Evolutionary conservation across 2,329 filamentous ascomycete species (phyloP).

Genomic region (Stromatinia cepivora): DNA sequence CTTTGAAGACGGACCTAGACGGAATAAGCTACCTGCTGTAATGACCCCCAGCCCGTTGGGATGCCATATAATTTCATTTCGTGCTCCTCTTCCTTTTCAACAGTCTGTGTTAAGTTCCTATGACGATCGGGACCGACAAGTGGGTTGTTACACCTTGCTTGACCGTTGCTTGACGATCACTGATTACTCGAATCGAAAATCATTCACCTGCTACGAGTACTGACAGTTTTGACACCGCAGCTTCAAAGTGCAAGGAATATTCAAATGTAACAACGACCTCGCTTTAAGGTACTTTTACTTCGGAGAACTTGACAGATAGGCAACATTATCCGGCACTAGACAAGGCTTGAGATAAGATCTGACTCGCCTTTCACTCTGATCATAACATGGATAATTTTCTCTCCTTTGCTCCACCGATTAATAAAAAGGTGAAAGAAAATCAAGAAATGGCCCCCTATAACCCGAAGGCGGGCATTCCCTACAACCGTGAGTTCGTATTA

Average conservation of each 20-base stretch:
- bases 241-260: background rate
- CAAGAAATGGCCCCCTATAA: background rate
- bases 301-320: background rate
- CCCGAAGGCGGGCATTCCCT: background rate
- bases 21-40: background rate
- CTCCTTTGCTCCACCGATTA: background rate
- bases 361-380: background rate
- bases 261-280: background rate
- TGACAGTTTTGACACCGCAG: background rate
- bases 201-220: background rate
- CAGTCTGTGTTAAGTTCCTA: background rate
- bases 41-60: too few species aligned
- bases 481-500: slow-evolving; percentile 1
- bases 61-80: background rate
- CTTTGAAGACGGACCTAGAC: background rate
- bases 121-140: background rate
- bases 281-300: background rate
- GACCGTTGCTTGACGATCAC: background rate
- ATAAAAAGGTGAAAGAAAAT: too few species aligned
- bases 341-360: background rate
- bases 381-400: background rate
- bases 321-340: background rate
- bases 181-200: background rate
- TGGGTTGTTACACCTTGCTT: background rate
- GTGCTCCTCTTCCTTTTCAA: background rate